phyloP scores from a whole-genome alignment of 163 green algal species.

The Volvox carteri region DNA sequence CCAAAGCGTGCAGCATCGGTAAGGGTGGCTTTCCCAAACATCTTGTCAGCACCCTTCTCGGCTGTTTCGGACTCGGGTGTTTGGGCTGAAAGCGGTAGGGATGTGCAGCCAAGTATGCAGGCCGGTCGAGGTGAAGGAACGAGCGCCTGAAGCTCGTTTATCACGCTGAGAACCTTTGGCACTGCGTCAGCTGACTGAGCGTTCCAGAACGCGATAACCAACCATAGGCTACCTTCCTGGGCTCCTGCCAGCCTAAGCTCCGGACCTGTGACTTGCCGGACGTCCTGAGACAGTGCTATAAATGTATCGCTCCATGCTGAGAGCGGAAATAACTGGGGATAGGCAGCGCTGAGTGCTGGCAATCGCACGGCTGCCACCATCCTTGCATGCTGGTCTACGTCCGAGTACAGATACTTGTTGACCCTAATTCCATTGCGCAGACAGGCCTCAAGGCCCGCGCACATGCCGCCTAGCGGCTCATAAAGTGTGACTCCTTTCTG shows the following conservation, averaged over 20 bases:
- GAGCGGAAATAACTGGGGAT: not conserved
- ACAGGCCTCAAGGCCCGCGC: not conserved
- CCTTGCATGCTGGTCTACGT: not conserved
- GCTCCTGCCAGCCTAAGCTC: not conserved
- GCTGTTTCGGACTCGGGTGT: not conserved
- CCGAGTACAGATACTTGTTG: not conserved
- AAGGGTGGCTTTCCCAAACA: not conserved
- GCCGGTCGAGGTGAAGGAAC: not conserved
- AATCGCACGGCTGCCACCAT: not conserved
- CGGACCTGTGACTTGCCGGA: not conserved
- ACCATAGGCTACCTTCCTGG: not conserved
- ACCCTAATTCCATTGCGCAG: not conserved
- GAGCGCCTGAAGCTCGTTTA: not conserved
- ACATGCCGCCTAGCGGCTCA: slow-evolving; percentile 21
- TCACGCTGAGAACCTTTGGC: not conserved
- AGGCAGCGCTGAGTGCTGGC: not conserved
- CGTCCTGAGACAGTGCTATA: not conserved
- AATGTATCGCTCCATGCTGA: slow-evolving; percentile 3
- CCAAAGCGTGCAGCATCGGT: slow-evolving; percentile 7
- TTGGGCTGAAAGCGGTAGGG: too few species aligned
- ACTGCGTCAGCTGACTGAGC: not conserved
- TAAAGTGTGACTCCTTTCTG: not conserved
- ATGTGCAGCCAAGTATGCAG: not conserved
- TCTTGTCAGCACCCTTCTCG: not conserved
- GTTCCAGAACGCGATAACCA: slow-evolving; percentile 13